Evolutionary conservation across 176 grass and related monocot species (phyloP).

Genomic region (Oryza longistaminata): DNA sequence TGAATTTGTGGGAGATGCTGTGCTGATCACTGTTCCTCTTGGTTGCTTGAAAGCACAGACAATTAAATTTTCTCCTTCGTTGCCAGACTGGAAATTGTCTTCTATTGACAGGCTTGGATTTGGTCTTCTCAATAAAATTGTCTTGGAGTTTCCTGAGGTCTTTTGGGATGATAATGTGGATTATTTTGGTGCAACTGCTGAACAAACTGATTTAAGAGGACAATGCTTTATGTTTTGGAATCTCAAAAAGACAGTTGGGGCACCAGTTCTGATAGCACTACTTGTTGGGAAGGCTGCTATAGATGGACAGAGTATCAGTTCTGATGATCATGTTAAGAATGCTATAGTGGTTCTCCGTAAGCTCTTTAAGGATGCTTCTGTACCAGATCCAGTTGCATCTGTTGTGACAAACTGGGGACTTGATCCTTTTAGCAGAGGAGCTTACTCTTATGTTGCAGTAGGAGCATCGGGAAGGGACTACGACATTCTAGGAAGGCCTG

Average conservation of each 20-base stretch:
- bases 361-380: constrained; percentile 75
- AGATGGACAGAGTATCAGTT: constrained; percentile 69
- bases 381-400: constrained; percentile 86
- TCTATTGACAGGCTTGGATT: constrained; percentile 87
- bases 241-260: constrained; percentile 87
- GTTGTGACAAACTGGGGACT: constrained; percentile 98
- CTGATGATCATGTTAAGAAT: constrained; percentile 75
- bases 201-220: constrained; percentile 86
- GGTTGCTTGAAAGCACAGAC: constrained; percentile 88
- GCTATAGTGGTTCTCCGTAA: constrained; percentile 86
- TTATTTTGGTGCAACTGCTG: constrained; percentile 95
- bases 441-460: constrained; percentile 94
- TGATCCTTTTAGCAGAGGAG: constrained; percentile 94
- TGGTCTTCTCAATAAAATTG: constrained; percentile 93
- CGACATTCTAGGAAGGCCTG: constrained; percentile 89
- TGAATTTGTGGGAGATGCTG: constrained; percentile 81
- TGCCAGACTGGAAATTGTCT: constrained; percentile 92
- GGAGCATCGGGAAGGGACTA: constrained; percentile 93
- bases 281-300: constrained; percentile 93
- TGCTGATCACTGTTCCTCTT: constrained; percentile 93
- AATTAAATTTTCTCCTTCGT: constrained; percentile 84
- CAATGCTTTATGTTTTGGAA: constrained; percentile 99
- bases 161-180: constrained; percentile 99
- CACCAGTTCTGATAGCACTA: constrained; percentile 86
- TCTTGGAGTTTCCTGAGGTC: constrained; percentile 84